Evolutionary conservation across 1,139 yeast species (phyloP), one percentile per base, ranked within the genome.

Genomic region (Yamadazyma diddensiae): DNA sequence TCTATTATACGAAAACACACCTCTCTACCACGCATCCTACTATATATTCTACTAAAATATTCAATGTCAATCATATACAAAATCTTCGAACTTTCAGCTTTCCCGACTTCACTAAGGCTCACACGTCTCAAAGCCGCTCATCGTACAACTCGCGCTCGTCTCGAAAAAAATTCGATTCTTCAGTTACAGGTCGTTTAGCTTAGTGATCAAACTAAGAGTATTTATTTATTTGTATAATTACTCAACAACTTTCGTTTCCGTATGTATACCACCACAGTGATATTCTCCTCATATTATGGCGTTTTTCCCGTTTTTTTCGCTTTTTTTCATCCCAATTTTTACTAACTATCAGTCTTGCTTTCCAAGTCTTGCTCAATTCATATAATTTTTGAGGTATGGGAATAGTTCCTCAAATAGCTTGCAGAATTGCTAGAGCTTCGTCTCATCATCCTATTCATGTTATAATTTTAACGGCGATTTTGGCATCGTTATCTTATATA

Each of bases 371-470:
- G n/a, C n/a, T n/a, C n/a, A n/a, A n/a, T n/a, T n/a, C n/a, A n/a
- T n/a, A n/a, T 10, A 22, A 13, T 7, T 21, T 7, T 10, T 22
- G 5, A 11, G 11, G 13, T 8, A 55, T 60, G 41, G 48, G 52
- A 32, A 43, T 53, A 21, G 39, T 66, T 44, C 57, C 63, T 33
- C 50, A 51, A 42, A 52, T 56, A 32, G 62, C 68, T 24, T 53
- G 70, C 36, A 57, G 61, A 28, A 49, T 82, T 39, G 84, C 95
- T 22, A 74, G 71, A 43, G 57, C 73, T 26, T 79, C 92, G 30
- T 94, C 96, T 14, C 78, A 77, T 44, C 77, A 82, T 50, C 99
- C 99, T 21, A 87, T 92, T 47, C 98, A 92, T 58, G 77, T 90
- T 38, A 79, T 92, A 38, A 79, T 88, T 31, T 53, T 79, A 42